Evolutionary conservation across 2,329 filamentous ascomycete genomes (phyloP).

Genomic region (Xylariaceae sp.): DNA sequence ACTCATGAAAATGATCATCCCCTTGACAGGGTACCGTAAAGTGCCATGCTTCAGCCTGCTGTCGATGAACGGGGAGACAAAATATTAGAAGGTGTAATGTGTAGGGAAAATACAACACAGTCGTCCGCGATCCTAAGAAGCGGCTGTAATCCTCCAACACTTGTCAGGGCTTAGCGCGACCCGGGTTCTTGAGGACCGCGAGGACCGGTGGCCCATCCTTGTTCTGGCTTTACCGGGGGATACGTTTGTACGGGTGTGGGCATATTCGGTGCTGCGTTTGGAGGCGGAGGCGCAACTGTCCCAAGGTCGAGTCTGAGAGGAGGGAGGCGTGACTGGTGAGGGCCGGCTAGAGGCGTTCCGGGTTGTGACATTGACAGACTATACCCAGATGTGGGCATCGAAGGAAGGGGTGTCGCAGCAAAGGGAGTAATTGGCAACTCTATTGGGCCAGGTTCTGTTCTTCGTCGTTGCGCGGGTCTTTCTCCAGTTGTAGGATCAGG

Average conservation of each 20-base stretch:
- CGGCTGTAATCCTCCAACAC: background rate
- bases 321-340: slow-evolving; percentile 43
- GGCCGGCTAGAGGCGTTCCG: slow-evolving; percentile 28
- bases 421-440: slow-evolving; percentile 42
- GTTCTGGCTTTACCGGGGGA: slow-evolving; percentile 31
- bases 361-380: slow-evolving; percentile 31
- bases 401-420: slow-evolving; percentile 36
- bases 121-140: background rate
- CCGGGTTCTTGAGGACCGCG: slow-evolving; percentile 18
- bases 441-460: slow-evolving; percentile 49
- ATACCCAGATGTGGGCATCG: slow-evolving; percentile 40
- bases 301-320: slow-evolving; percentile 48
- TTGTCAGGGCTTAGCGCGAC: slow-evolving; percentile 17
- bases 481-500: slow-evolving; percentile 44
- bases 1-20: slow-evolving; percentile 6
- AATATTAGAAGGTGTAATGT: slow-evolving; percentile 11
- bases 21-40: slow-evolving; percentile 1
- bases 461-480: slow-evolving; percentile 44
- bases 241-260: slow-evolving; percentile 25
- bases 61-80: background rate
- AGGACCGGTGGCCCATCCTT: slow-evolving; percentile 36
- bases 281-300: slow-evolving; percentile 23
- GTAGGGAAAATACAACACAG: slow-evolving; percentile 1
- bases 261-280: slow-evolving; percentile 21
- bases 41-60: slow-evolving; percentile 1